Evolutionary conservation across 176 grass and related monocot genomes (phyloP), one percentile per base, ranked within the genome.

Genomic region (Aegilops tauschii): DNA sequence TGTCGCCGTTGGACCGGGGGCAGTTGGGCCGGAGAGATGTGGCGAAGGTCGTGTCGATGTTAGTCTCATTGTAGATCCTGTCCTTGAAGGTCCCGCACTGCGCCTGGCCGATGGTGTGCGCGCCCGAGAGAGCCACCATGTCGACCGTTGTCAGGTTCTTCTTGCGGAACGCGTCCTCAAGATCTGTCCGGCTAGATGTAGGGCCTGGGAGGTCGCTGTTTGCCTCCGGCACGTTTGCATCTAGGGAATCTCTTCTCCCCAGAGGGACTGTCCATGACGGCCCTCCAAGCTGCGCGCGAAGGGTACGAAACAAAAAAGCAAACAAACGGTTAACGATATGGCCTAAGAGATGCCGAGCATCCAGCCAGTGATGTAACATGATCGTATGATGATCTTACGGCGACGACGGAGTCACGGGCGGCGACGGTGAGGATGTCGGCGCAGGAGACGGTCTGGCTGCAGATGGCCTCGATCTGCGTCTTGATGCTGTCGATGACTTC

Each of bases 381-480:
- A 6, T 12, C 21, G 6, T 27, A 3, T 3, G 54, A 36, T 49
- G 2, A 47, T 27, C 74, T 56, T 82, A 95, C 93, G 29, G 90
- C 88, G 17, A 92, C 90, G 29, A 95, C 93, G 9, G 90, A 92
- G 82, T 95, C 93, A 0, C 88, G 93, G 69, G 93, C 88, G 7
- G 90, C 93, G 6, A 95, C 80, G 12, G 88, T 80, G 70, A 99
- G 97, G 78, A 94, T 90, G 85, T 99, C 97, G n/a, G 94, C 92
- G 82, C 92, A 96, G 32, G 92, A 96, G 27, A 99, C 94, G 1
- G 76, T 89, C 54, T 44, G 93, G 11, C 25, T 30, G 79, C 90
- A 95, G 8, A 87, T 2, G 34, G 84, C 84, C 88, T 95, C 93
- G 1, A 95, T 80, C 73, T 92, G 90, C 39, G 88, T 28, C 79